Base-by-base conservation (phyloP, 2,329 filamentous ascomycete species). In the Fusarium haematococcum region DNA sequence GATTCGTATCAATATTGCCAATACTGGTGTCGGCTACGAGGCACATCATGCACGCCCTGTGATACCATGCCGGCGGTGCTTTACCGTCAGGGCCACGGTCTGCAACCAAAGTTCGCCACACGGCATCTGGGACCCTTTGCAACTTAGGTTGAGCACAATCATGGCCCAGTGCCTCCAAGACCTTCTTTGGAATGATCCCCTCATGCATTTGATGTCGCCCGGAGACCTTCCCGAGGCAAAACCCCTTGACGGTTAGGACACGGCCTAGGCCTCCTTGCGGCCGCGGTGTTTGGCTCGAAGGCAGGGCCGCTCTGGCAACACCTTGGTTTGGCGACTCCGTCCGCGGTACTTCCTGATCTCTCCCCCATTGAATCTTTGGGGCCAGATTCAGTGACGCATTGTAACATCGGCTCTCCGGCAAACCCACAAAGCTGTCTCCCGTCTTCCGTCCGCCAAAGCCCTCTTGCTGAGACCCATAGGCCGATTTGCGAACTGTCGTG, bases 21-120 rank as follows among this genome's bases (percentile, higher is more conserved):
- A 1, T 3, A 9, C 3, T 4, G 0, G 16, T n/a, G 8, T 39
- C 16, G 35, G 7, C 1, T 2, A 9, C 35, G 0, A 39, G 6
- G 16, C 35, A 39, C 7, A 1, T 10, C 7, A 39, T 39, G 7
- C 35, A 39, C 14, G 41, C 41, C 11, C 41, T 43, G n/a, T 43
- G 6, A 23, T 43, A 43, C 41, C 41, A 23, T 13, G n/a, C 6
- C 6, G 41, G 41, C 3, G 41, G 41, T 23, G 41, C 41, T 23
- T 43, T 43, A 2, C 41, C 41, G 3, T 43, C 41, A 7, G 41
- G 41, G n/a, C 41, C 41, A 14, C 41, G 41, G 41, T 43, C 41
- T 1, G 41, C 41, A 14, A 43, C n/a, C 11, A 43, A 4, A 14
- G 41, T 43, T 4, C 41, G n/a, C 41, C 41, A 43, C 3, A 43